phyloP scores from a whole-genome alignment of 2,329 filamentous ascomycete genomes.

The Penicillium italicum region DNA sequence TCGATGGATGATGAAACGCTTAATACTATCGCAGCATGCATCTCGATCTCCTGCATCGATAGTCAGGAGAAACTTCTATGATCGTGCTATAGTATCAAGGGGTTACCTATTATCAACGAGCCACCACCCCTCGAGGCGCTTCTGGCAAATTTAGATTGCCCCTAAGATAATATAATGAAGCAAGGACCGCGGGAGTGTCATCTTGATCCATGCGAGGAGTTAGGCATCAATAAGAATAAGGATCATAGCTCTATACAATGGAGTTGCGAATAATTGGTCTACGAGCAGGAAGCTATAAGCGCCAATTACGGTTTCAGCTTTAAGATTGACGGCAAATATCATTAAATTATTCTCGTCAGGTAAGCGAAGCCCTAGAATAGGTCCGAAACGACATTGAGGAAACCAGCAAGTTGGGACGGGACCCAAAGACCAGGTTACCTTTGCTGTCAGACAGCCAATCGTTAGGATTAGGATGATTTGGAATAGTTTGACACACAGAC shows the following conservation, averaged over 20 bases:
- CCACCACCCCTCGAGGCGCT: conserved; percentile 18
- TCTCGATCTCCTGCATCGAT: conserved; percentile 17
- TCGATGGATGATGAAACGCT: conserved; percentile 18
- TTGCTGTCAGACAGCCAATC: conserved; percentile 26
- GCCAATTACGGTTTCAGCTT: neutral
- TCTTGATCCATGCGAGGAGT: conserved; percentile 27
- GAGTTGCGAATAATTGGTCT: neutral
- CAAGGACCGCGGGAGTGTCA: conserved; percentile 28
- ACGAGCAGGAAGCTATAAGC: neutral
- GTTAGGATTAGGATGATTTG: conserved; percentile 15
- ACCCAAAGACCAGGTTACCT: conserved; percentile 24
- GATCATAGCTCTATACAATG: neutral
- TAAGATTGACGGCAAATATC: neutral
- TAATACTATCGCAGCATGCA: neutral
- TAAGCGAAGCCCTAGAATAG: neutral
- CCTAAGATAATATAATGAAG: conserved; percentile 28
- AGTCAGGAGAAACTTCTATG: conserved; percentile 20
- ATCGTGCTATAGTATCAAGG: conserved; percentile 15
- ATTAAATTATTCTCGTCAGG: neutral
- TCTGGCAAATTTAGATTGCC: conserved; percentile 4
- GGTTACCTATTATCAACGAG: conserved; percentile 5
- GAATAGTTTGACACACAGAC: conserved; percentile 22
- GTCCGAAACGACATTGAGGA: conserved; percentile 11
- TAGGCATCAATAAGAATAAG: neutral
- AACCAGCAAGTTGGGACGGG: conserved; percentile 20